Base-by-base conservation (phyloP, 2,329 filamentous ascomycete species). In the Penicillium decumbens region DNA sequence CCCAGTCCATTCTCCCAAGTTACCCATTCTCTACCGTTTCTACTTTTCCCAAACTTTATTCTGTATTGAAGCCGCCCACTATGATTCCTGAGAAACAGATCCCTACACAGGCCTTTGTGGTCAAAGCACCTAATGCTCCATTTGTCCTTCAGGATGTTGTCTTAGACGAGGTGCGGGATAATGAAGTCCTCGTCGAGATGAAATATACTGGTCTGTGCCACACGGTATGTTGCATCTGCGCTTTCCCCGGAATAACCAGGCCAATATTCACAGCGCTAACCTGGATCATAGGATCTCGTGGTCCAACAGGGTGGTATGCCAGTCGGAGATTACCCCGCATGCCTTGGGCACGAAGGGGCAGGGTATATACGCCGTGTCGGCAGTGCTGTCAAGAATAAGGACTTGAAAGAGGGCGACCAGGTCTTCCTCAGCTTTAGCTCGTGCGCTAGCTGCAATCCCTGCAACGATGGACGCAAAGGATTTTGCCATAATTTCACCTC, bases 151-250 rank as follows among this genome's bases (percentile, higher is more conserved):
- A 56, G 30, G 60, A 65, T 52, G 52, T 70, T 37, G 23, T 61
- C 41, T 41, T 67, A 18, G 59, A 65, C 47, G 58, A 61, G 53
- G 55, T 63, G 40, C 48, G 54, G 27, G 43, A 52, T 7, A 55
- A 66, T 43, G 67, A 71, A 51, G 61, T 69, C 1, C 53, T 71
- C 2, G 58, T 71, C 12, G 61, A 69, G 43, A 69, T 71, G 55
- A 67, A 65, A 48, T 66, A 63, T 24, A 66, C 67, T 0, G 67
- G 68, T 1, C 45, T 71, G 15, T 70, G 69, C 41, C 62, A 67
- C 32, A 65, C 61, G 20, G 63, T 65, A 52, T 29, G 58, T 50
- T 18, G 4, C 20, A n/a, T 13, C 41, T 10, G 1, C 9, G 28
- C 27, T 28, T 3, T 9, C 12, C 9, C 27, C 18, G 13, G 9